phyloP scores from a whole-genome alignment of 2,329 filamentous ascomycete genomes.

The Grosmannia clavigera region DNA sequence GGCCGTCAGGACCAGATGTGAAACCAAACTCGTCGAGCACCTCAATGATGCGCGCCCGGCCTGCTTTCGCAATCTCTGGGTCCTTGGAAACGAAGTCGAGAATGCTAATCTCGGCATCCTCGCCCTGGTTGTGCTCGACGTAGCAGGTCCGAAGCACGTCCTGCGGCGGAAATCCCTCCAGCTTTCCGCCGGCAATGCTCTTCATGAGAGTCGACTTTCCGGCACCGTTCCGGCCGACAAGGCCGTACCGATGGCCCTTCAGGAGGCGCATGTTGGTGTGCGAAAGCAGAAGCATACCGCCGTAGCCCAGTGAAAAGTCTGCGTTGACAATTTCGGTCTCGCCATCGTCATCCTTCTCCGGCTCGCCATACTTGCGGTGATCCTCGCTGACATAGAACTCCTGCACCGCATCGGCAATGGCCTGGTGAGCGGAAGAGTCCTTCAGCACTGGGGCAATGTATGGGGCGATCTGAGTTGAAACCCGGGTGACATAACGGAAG shows the following conservation, averaged over 20 bases:
- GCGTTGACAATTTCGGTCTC: slow-evolving; percentile 96
- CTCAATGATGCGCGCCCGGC: slow-evolving; percentile 65
- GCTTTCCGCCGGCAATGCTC: slow-evolving; percentile 86
- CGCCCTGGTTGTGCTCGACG: slow-evolving; percentile 97
- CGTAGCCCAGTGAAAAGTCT: slow-evolving; percentile 93
- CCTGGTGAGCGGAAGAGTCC: slow-evolving; percentile 43
- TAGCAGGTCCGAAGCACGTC: slow-evolving; percentile 93
- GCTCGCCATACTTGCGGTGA: slow-evolving; percentile 71
- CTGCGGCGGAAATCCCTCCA: slow-evolving; percentile 90
- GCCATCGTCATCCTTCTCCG: slow-evolving; percentile 77
- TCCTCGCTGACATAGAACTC: slow-evolving; percentile 73
- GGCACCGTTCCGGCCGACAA: slow-evolving; percentile 92
- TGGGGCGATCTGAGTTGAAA: slow-evolving; percentile 54
- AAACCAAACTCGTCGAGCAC: slow-evolving; percentile 91
- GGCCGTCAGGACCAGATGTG: slow-evolving; percentile 75
- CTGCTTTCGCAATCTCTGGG: slow-evolving; percentile 68
- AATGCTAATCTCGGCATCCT: slow-evolving; percentile 93
- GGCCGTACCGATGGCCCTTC: slow-evolving; percentile 93
- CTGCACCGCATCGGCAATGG: slow-evolving; percentile 62
- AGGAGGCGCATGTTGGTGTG: slow-evolving; percentile 91
- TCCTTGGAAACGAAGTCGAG: slow-evolving; percentile 87
- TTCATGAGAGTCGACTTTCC: slow-evolving; percentile 99
- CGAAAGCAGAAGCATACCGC: slow-evolving; percentile 90
- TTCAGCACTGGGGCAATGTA: slow-evolving; percentile 65
- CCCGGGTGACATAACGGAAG: slow-evolving; percentile 63